Conservation (phyloP, 768 basidiomycete genomes). For the Suillus sp. region DNA sequence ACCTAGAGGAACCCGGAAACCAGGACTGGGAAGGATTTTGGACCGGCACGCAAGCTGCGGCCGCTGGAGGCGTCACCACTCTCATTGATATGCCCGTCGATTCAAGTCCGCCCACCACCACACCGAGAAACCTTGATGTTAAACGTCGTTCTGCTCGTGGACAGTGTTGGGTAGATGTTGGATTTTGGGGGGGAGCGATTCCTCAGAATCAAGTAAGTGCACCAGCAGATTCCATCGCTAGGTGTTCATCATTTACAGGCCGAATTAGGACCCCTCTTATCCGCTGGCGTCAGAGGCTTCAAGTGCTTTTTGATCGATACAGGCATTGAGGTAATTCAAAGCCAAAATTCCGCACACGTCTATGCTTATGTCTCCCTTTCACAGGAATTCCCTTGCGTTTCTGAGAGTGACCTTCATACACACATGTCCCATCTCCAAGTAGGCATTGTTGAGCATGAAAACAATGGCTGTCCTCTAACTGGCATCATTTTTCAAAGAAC, state of each 20-base stretch:
- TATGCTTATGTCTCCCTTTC: constrained; percentile 12
- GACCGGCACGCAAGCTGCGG: constrained; percentile 91
- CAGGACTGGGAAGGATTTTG: constrained; percentile 94
- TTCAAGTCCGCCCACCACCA: constrained; percentile 94
- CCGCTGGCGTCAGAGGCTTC: constrained; percentile 89
- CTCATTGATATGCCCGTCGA: constrained; percentile 98
- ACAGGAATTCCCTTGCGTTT: constrained; percentile 92
- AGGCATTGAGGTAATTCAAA: constrained; percentile 75
- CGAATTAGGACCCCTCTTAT: constrained; percentile 73
- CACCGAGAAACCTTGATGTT: constrained; percentile 65
- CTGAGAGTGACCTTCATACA: constrained; percentile 60
- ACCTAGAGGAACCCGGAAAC: constrained; percentile 91
- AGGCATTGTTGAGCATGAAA: constrained; percentile 10
- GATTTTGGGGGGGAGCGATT: constrained; percentile 89
- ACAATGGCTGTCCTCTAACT: constrained; percentile 10
- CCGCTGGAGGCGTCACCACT: constrained; percentile 90
- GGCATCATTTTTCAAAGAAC: constrained; percentile 54
- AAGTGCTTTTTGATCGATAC: constrained; percentile 97
- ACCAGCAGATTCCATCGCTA: constrained; percentile 3
- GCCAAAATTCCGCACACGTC: neutral
- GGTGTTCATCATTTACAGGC: constrained; percentile 40
- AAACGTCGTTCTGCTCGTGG: constrained; percentile 74
- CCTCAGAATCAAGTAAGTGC: constrained; percentile 79
- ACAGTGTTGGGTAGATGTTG: constrained; percentile 74
- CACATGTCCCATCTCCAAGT: constrained; percentile 83